Conservation (phyloP, 2,329 filamentous ascomycete genomes). For the Endothia cerciana region DNA sequence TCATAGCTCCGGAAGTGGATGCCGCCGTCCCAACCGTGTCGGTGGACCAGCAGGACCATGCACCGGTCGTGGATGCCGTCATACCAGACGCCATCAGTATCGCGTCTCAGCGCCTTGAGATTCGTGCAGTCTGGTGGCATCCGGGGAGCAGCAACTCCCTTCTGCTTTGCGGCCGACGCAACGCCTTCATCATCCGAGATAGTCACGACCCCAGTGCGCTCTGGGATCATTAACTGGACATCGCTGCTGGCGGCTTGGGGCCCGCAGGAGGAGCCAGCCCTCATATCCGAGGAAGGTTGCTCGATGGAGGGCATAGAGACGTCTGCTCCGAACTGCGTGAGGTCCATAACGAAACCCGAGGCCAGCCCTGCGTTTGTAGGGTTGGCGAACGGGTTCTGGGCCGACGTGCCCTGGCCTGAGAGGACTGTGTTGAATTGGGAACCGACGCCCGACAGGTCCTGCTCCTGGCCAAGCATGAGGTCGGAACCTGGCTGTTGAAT, state of each 20-base stretch:
- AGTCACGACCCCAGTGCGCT: neutral
- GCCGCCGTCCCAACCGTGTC: slow-evolving; percentile 22
- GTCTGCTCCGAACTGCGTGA: neutral
- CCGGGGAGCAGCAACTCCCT: neutral
- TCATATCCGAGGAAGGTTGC: neutral
- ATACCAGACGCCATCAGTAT: slow-evolving; percentile 18
- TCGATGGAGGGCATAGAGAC: neutral
- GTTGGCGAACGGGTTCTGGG: neutral
- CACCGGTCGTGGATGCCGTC: slow-evolving; percentile 20
- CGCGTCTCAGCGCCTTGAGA: neutral
- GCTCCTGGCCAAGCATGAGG: neutral
- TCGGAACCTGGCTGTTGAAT: neutral
- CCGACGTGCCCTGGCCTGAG: neutral
- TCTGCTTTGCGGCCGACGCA: neutral
- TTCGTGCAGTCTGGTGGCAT: neutral
- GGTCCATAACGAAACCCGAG: neutral
- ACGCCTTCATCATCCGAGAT: neutral
- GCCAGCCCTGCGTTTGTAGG: neutral
- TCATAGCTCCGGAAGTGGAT: slow-evolving; percentile 10
- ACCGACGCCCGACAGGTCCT: neutral
- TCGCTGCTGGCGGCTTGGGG: neutral
- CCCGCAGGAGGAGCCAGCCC: no score
- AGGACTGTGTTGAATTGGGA: neutral
- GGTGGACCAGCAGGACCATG: slow-evolving; percentile 14
- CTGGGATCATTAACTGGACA: neutral